Base-by-base conservation (phyloP, 768 basidiomycete species). In the Lentinula boryana region DNA sequence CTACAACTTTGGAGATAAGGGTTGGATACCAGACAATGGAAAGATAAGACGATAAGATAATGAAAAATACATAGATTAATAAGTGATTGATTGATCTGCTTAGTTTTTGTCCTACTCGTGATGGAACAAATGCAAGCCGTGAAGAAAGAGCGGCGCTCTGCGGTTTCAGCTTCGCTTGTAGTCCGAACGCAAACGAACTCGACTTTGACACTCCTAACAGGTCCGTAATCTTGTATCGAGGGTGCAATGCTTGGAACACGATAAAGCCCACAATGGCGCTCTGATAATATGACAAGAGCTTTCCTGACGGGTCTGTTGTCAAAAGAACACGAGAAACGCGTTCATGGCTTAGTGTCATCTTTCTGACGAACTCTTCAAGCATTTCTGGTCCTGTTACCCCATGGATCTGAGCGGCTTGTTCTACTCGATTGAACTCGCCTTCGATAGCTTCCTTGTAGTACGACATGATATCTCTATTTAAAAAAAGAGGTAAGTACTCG, bases 371-470 rank as follows among this genome's bases (percentile, higher is more conserved):
- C 44, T 60, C 63, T 33, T 48, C 60, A 27, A 63, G 43, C 63
- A 63, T 61, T 2, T 63, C 60, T 1, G 60, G 41, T 4, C 60
- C 63, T 3, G 40, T 48, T 43, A 58, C 15, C 2, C 43, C 50
- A 2, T 53, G 56, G 5, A 61, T 13, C 23, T 61, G 60, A 10
- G 63, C 60, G 33, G 46, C 43, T 41, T 63, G 63, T 33, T 63
- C 56, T 13, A 63, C 63, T 18, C 63, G 60, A 43, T 61, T 63
- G 52, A 63, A 63, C 41, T 61, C 63, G 43, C 63, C 63, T n/a
- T 46, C 63, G 27, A 63, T 44, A 27, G 63, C 50, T 33, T 63
- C 63, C 46, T 63, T 63, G 55, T 63, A 61, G 51, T 63, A 63
- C 23, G 63, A 63, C 56, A 63, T 54, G 56, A 63, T 63, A 35